Conservation (phyloP, 192 early-diverging fungal species). For the Mortierella hygrophila region DNA sequence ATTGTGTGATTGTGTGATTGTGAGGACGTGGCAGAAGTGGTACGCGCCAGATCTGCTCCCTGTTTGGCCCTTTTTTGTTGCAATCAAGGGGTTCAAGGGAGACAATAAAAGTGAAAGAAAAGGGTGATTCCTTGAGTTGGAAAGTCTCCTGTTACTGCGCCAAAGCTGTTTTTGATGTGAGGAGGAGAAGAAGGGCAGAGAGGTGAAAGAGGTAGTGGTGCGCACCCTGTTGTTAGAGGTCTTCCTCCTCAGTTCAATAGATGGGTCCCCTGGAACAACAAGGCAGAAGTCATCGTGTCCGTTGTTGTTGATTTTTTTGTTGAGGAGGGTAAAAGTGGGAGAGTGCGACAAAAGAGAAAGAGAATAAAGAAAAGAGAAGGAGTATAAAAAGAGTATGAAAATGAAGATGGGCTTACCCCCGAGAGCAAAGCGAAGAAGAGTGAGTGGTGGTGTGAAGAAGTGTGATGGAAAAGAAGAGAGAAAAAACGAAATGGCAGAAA, state of each 20-base stretch:
- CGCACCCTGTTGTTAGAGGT: slow-evolving; percentile 1
- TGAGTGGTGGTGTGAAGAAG: background rate
- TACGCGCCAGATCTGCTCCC: background rate
- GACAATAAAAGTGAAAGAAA: background rate
- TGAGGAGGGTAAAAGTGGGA: background rate
- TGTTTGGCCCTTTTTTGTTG: background rate
- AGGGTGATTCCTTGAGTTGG: background rate
- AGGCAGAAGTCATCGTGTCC: background rate
- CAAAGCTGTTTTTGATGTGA: background rate
- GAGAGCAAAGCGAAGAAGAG: background rate
- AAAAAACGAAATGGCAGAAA: background rate
- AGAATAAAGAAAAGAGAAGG: background rate
- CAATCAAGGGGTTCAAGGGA: slow-evolving; percentile 1
- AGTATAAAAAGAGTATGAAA: background rate
- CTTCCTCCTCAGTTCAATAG: background rate
- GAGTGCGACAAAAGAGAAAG: background rate
- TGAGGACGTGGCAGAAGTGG: background rate
- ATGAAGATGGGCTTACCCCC: slow-evolving; percentile 17
- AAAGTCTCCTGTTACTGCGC: background rate
- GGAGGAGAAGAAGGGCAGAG: background rate
- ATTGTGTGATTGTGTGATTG: background rate
- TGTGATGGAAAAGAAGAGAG: background rate
- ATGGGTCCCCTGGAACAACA: background rate
- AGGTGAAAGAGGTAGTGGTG: background rate
- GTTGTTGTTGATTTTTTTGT: background rate